Conservation (phyloP, 176 grass and related monocot species). For the Eleusine coracana region DNA sequence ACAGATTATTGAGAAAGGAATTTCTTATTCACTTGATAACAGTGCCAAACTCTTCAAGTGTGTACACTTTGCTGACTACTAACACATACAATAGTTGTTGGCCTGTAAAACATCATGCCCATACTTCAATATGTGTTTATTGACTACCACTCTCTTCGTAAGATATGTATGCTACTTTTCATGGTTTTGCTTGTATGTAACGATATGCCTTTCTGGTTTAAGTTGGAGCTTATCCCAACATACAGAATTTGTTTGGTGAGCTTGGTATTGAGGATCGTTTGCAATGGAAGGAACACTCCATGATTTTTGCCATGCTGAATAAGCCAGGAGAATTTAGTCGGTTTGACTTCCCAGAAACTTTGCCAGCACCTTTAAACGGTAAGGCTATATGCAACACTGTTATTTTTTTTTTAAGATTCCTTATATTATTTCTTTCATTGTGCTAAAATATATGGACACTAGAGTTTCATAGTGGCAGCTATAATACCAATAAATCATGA, state of each 20-base stretch:
- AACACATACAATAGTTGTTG: not conserved
- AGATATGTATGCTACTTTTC: slow-evolving; percentile 9
- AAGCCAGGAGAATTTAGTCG: slow-evolving; percentile 95
- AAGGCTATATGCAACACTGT: slow-evolving; percentile 25
- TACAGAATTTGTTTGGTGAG: slow-evolving; percentile 95
- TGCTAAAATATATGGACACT: slow-evolving; percentile 16
- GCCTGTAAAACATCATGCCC: not conserved
- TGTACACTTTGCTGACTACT: not conserved
- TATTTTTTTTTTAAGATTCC: slow-evolving; percentile 1
- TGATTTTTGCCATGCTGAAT: slow-evolving; percentile 98
- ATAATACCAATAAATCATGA: slow-evolving; percentile 10
- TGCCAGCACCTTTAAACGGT: slow-evolving; percentile 95
- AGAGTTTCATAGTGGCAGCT: slow-evolving; percentile 17
- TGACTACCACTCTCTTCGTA: not conserved
- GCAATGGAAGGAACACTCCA: slow-evolving; percentile 99
- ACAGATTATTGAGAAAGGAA: slow-evolving; percentile 7
- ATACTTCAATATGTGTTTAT: not conserved
- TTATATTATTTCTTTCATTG: not conserved
- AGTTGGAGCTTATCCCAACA: slow-evolving; percentile 99
- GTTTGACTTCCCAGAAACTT: slow-evolving; percentile 92
- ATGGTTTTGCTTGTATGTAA: slow-evolving; percentile 45
- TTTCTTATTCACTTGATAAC: slow-evolving; percentile 4
- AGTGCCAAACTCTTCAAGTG: slow-evolving; percentile 14
- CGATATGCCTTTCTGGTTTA: slow-evolving; percentile 49
- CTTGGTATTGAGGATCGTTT: slow-evolving; percentile 96